A percentile compares a stretch with the other conserved stretches of the same genome.
phyloP scores from a whole-genome alignment of 169 alveolate species.

The Eimeria necatrix region DNA sequence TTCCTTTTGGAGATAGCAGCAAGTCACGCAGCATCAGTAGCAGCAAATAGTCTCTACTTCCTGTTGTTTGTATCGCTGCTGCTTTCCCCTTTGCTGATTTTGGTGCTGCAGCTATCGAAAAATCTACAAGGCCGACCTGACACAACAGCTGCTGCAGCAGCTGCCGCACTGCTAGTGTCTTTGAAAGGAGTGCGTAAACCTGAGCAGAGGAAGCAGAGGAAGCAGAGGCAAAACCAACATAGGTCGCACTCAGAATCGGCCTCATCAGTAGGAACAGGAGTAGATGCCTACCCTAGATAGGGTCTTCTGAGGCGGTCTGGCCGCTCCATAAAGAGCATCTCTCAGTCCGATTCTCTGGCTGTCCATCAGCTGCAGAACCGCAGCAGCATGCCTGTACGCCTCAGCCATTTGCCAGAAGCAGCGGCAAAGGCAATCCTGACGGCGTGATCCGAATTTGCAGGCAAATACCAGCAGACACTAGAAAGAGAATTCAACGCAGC shows the following conservation, averaged over 20 bases:
- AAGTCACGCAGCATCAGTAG: conserved; percentile 50
- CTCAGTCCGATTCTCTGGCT: conserved; percentile 47
- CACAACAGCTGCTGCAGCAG: conserved; percentile 53
- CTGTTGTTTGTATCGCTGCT: background rate
- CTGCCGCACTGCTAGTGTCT: conserved; percentile 45
- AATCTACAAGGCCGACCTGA: conserved; percentile 7
- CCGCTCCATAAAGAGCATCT: conserved; percentile 69
- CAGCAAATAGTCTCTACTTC: conserved; percentile 14
- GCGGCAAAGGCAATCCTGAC: background rate
- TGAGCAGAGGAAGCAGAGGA: conserved; percentile 39
- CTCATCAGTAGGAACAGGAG: background rate
- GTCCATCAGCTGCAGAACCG: conserved; percentile 60
- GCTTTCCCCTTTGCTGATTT: background rate
- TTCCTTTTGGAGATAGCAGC: conserved; percentile 50
- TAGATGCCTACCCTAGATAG: background rate
- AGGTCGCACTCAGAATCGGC: background rate
- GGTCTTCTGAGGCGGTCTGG: conserved; percentile 26
- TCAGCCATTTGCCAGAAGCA: conserved; percentile 46
- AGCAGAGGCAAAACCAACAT: background rate
- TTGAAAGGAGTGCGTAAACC: conserved; percentile 70
- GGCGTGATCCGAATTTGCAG: background rate
- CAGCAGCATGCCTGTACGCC: conserved; percentile 66
- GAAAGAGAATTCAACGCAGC: no score
- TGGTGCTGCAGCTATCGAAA: background rate
- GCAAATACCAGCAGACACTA: no score